phyloP scores from a whole-genome alignment of 305 asterid species.

The Withania somnifera region DNA sequence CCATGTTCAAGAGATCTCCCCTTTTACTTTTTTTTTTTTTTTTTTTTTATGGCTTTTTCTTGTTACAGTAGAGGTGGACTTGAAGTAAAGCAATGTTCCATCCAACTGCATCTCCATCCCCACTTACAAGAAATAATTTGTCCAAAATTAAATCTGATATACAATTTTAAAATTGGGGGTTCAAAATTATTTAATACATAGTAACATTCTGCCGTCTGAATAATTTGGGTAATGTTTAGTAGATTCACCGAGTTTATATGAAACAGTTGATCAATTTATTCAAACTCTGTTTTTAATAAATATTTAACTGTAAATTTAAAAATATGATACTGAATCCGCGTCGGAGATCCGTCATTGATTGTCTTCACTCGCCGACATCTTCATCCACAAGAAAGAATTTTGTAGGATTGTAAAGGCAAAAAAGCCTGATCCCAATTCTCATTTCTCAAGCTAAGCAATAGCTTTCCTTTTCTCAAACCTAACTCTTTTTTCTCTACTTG shows the following conservation, averaged over 20 bases:
- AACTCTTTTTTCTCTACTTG: conserved; percentile 20
- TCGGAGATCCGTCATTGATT: neutral
- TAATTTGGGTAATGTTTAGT: too few species aligned
- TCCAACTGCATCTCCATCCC: neutral
- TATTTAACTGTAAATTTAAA: too few species aligned
- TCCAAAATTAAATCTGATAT: neutral
- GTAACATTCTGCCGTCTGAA: too few species aligned
- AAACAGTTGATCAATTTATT: too few species aligned
- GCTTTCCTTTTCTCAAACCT: conserved; percentile 36
- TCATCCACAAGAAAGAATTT: conserved; percentile 19
- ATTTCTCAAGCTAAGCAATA: neutral
- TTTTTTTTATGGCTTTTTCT: conserved; percentile 8
- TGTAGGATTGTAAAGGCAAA: neutral
- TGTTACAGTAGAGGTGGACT: conserved; percentile 34
- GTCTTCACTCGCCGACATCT: conserved; percentile 17
- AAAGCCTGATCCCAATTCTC: conserved; percentile 16
- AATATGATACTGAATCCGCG: too few species aligned
- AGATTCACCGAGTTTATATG: too few species aligned
- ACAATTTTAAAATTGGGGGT: too few species aligned
- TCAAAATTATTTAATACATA: too few species aligned
- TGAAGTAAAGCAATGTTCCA: conserved; percentile 62
- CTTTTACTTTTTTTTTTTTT: neutral
- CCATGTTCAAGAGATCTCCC: conserved; percentile 9
- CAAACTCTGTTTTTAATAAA: too few species aligned
- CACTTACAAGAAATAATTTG: conserved; percentile 3